These are phyloP conservation scores for Amylocarpus encephaloides DNA, from an alignment of 2,329 filamentous ascomycete species.

Conservation along the genomic window DNA sequence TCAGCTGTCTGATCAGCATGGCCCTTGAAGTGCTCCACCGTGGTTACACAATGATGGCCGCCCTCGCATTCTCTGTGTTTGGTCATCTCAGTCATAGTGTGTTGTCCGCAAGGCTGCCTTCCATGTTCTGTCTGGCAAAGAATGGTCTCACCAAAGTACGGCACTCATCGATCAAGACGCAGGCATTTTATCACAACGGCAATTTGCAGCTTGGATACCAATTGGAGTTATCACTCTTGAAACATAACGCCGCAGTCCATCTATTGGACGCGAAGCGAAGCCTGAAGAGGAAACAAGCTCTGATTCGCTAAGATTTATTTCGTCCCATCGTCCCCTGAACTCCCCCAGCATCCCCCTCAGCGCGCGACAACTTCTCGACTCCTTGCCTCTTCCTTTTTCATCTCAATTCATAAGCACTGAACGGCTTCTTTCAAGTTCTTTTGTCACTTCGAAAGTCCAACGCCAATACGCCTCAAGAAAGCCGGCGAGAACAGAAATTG, in stretches of 20 bases:
- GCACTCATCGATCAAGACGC: too few species aligned
- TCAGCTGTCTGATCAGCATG: too few species aligned
- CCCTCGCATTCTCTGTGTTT: too few species aligned
- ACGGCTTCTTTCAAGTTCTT: background rate
- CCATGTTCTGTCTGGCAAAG: too few species aligned
- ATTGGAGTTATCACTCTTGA: background rate
- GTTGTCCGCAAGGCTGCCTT: too few species aligned
- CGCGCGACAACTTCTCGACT: background rate
- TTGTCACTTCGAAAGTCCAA: background rate
- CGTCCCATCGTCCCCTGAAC: background rate
- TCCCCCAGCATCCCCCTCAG: background rate
- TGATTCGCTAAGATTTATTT: slow-evolving; percentile 2
- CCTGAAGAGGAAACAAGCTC: background rate
- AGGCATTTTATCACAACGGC: too few species aligned
- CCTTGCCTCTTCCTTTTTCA: background rate
- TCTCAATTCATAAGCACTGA: slow-evolving; percentile 2
- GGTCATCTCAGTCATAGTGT: too few species aligned
- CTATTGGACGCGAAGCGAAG: background rate
- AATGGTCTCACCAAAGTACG: too few species aligned
- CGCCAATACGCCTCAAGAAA: background rate
- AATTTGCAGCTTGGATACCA: background rate
- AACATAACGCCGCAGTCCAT: background rate
- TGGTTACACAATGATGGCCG: too few species aligned
- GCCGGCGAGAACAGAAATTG: background rate
- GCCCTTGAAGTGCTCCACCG: too few species aligned